Evolutionary conservation across 2,329 filamentous ascomycete genomes (phyloP), one percentile per base, ranked within the genome.

Genomic region (Fusarium protoensiforme): DNA sequence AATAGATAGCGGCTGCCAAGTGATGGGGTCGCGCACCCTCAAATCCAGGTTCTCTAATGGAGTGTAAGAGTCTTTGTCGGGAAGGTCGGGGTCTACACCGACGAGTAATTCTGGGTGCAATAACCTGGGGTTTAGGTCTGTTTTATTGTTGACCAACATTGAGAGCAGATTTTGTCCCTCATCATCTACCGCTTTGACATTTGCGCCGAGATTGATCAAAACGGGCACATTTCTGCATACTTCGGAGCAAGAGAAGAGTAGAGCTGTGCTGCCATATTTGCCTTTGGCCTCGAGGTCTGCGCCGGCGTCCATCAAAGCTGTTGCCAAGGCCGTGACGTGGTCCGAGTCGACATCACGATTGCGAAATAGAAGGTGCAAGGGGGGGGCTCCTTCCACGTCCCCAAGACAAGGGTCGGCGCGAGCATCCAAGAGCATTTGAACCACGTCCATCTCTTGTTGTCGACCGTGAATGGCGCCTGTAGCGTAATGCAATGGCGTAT

Each of bases 321-420:
- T 56, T 35, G 51, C 51, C 14, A 56, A 18, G 14, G 29, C 9
- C 8, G 1, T 10, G 2, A 35, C 1, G 16, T 22, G 14, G n/a
- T 56, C 51, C 11, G 13, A 7, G 29, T 56, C 31, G 14, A 11
- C 13, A 24, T 7, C 18, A 6, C 6, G 1, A 13, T 22, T 5
- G 13, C 1, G 1, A 18, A 56, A 56, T 7, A 56, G 31, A 35
- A 35, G 2, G 20, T 56, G 51, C 14, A 56, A 35, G 9, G 51
- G n/a, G 14, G 51, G 24, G 9, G 0, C 4, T 56, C 8, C 29
- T 18, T 5, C 4, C n/a, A 0, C 2, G 13, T 18, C 20, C 31
- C 14, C 6, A 22, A 3, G 10, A 35, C 18, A 24, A 14, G 51
- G 51, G 31, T 56, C 51, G 51, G 20, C 31, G 35, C 22, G 29